A percentile compares a stretch with the other conserved stretches of the same genome.
These are phyloP conservation scores for Phytophthora agathidicida DNA, from an alignment of 352 stramenopile species.

Conservation along the genomic window DNA sequence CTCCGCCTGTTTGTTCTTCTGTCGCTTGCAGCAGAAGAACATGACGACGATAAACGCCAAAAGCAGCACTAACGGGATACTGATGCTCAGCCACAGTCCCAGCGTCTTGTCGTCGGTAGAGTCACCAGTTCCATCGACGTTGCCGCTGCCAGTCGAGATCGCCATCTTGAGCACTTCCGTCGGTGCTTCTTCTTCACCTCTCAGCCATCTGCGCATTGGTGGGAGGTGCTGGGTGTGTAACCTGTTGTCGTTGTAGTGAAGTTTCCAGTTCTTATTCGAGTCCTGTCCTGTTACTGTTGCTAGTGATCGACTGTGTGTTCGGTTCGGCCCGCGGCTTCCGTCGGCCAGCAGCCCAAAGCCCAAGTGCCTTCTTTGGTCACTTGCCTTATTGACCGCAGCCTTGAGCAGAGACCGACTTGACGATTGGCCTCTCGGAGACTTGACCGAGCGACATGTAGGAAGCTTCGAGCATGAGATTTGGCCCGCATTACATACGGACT, in stretches of 20 bases:
- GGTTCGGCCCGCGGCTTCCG: constrained; percentile 18
- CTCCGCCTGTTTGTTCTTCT: constrained; percentile 1
- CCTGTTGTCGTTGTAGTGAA: not conserved
- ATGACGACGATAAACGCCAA: constrained; percentile 27
- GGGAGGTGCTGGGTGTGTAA: not conserved
- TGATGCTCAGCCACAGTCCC: constrained; percentile 39
- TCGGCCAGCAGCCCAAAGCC: constrained; percentile 21
- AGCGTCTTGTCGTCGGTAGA: constrained; percentile 16
- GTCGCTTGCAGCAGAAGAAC: constrained; percentile 33
- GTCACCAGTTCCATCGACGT: not conserved
- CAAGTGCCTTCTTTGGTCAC: constrained; percentile 21
- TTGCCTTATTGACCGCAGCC: no score
- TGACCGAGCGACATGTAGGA: constrained; percentile 33
- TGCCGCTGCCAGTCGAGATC: not conserved
- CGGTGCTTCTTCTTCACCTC: constrained; percentile 13
- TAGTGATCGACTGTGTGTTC: no score
- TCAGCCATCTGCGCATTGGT: constrained; percentile 31
- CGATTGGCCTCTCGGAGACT: constrained; percentile 19
- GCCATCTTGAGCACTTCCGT: constrained; percentile 11
- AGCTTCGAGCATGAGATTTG: constrained; percentile 30
- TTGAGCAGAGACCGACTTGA: constrained; percentile 13
- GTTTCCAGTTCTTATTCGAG: constrained; percentile 9
- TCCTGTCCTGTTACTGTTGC: constrained; percentile 10
- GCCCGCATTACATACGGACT: constrained; percentile 25
- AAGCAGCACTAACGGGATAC: constrained; percentile 30